Base-by-base conservation (phyloP, 2,329 filamentous ascomycete species). In the Phaeosphaeriaceae sp. region DNA sequence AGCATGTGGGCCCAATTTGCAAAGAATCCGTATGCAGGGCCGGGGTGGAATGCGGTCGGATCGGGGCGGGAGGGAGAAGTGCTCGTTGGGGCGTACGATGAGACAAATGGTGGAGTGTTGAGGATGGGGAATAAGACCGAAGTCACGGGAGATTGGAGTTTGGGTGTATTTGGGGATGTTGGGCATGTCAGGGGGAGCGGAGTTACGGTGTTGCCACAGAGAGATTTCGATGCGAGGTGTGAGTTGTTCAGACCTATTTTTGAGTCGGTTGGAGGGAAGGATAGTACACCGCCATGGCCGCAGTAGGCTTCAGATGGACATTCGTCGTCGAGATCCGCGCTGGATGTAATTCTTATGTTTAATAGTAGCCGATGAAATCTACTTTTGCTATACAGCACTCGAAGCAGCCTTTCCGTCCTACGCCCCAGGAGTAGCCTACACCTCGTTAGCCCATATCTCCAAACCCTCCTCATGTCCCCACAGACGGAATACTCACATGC, bases 1-100 rank as follows among this genome's bases (percentile, higher is more conserved):
- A 49, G 60, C 2, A 59, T 67, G 4, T 74, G 71, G 71, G 70
- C 71, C 5, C 53, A 53, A 7, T 74, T 74, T 33, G 71, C 71
- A 7, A 73, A 68, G 56, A 67, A 73, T 24, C 71, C 71, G 0
- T 49, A 51, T 0, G 60, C 51, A 1, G 71, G 71, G 1, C 69
- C 69, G 1, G 69, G 69, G 1, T 73, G 70, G 70, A 68, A 66
- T 44, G 48, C 53, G 3, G 41, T 70, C 3, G 69, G 64, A 9
- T 63, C 63, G 21, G 69, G 66, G 5, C 47, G 22, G 20, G 54
- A 56, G 19, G 62, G 66, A 1, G 48, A 11, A 15, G 50, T 69
- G 0, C 56, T 67, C 21, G 54, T 45, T 7, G 66, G 66, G 11
- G 58, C 62, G 2, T 61, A 60, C 24, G 64, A 62, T 19, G 45